Conservation (phyloP, 768 basidiomycete species). For the Kwoniella botswanensis region DNA sequence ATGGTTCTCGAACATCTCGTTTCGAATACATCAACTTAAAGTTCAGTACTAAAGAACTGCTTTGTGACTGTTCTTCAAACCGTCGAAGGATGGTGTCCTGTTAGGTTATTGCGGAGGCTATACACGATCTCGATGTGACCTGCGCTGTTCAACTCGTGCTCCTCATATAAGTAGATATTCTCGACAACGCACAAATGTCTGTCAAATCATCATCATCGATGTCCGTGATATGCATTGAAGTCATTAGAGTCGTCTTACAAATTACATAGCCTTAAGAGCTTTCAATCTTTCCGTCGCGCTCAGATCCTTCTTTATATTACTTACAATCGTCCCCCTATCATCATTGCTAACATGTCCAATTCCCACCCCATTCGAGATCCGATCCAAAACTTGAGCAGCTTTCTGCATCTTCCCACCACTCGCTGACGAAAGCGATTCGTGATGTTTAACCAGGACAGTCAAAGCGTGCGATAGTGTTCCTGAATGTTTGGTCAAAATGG, state of each 20-base stretch:
- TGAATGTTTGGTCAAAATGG: conserved; percentile 19
- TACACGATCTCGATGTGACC: too few relatives aligned
- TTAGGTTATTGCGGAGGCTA: too few relatives aligned
- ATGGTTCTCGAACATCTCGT: too few relatives aligned
- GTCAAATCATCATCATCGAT: too few relatives aligned
- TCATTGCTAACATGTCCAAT: background rate
- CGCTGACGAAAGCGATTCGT: conserved; percentile 7
- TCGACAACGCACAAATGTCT: too few relatives aligned
- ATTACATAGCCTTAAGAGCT: conserved; percentile 13
- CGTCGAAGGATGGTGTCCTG: too few relatives aligned
- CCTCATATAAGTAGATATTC: too few relatives aligned
- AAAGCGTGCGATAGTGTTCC: conserved; percentile 21
- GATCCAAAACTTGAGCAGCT: conserved; percentile 24
- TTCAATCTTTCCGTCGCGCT: conserved; percentile 37
- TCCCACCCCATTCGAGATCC: conserved; percentile 2
- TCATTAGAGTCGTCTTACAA: background rate
- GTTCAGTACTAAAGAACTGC: too few relatives aligned
- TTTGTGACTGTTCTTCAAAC: too few relatives aligned
- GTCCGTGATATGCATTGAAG: too few relatives aligned
- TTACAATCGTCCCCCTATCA: conserved; percentile 22
- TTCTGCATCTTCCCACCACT: conserved; percentile 26
- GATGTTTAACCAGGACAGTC: conserved; percentile 17
- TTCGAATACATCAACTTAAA: too few relatives aligned
- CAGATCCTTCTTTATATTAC: conserved; percentile 32
- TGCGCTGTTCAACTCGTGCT: too few relatives aligned